phyloP scores from a whole-genome alignment of 1,284 basidiomycete genomes.

The Irpex sp. region DNA sequence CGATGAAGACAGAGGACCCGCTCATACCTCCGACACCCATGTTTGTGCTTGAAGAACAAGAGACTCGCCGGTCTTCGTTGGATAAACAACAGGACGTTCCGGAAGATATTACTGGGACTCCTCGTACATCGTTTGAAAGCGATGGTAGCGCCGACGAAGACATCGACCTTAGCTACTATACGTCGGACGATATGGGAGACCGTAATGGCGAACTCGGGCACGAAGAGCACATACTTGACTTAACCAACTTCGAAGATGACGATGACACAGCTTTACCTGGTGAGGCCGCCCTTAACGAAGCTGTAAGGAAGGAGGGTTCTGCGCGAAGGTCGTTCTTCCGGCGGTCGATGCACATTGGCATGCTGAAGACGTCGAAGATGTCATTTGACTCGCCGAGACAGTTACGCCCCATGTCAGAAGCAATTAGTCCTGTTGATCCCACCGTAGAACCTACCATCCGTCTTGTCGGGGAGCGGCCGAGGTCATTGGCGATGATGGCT shows the following conservation, averaged over 20 bases:
- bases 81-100: not conserved
- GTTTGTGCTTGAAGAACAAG: constrained; percentile 24
- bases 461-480: constrained; percentile 4
- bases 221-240: constrained; percentile 58
- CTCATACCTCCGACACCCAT: constrained; percentile 43
- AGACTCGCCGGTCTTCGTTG: constrained; percentile 2
- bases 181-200: constrained; percentile 29
- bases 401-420: not conserved
- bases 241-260: constrained; percentile 83
- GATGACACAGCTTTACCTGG: constrained; percentile 61
- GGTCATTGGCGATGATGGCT: constrained; percentile 4
- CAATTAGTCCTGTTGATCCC: not conserved
- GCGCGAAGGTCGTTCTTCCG: constrained; percentile 50
- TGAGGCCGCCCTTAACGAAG: constrained; percentile 58
- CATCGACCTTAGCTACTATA: constrained; percentile 48
- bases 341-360: not conserved
- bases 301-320: constrained; percentile 67
- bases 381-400: not conserved
- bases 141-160: constrained; percentile 33
- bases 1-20: constrained; percentile 16
- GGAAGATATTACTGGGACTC: constrained; percentile 2
- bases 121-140: constrained; percentile 27
- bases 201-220: constrained; percentile 38
- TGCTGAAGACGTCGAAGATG: not conserved
- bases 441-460: not conserved